phyloP scores from a whole-genome alignment of 306 rosid genomes.

The Glycine tomentella region DNA sequence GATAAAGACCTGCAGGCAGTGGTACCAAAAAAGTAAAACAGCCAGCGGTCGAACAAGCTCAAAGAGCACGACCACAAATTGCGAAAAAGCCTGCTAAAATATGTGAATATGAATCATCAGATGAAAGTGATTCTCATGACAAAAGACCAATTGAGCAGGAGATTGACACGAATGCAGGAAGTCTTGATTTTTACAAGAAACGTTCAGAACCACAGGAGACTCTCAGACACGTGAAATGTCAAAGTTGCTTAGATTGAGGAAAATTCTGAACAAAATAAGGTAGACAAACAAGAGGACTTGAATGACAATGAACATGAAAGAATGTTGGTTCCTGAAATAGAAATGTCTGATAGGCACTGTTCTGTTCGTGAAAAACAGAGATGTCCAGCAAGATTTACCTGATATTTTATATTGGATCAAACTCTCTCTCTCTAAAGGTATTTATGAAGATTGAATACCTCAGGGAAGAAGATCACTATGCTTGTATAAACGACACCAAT shows the following conservation, averaged over 20 bases:
- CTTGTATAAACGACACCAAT: too few species aligned
- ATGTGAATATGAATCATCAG: conserved; percentile 68
- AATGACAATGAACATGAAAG: conserved; percentile 35
- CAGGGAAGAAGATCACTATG: too few species aligned
- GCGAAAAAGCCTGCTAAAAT: conserved; percentile 69
- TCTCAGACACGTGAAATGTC: conserved; percentile 35
- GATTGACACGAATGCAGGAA: conserved; percentile 36
- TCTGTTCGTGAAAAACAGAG: too few species aligned
- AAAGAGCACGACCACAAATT: conserved; percentile 54
- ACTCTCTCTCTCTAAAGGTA: too few species aligned
- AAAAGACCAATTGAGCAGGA: conserved; percentile 47
- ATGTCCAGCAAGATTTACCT: too few species aligned
- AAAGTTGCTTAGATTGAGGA: conserved; percentile 39
- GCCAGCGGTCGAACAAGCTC: conserved; percentile 54
- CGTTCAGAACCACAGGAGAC: conserved; percentile 45
- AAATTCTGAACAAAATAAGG: conserved; percentile 44
- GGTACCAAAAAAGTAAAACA: conserved; percentile 52
- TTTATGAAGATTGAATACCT: too few species aligned
- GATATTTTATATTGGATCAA: too few species aligned
- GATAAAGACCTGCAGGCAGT: conserved; percentile 74
- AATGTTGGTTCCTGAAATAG: conserved; percentile 47
- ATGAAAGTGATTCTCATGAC: conserved; percentile 57
- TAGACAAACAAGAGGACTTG: conserved; percentile 44
- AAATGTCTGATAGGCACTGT: conserved; percentile 49
- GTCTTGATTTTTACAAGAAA: conserved; percentile 22